Conservation (phyloP, 2,329 filamentous ascomycete genomes). For the Cryphonectria carpinicola region DNA sequence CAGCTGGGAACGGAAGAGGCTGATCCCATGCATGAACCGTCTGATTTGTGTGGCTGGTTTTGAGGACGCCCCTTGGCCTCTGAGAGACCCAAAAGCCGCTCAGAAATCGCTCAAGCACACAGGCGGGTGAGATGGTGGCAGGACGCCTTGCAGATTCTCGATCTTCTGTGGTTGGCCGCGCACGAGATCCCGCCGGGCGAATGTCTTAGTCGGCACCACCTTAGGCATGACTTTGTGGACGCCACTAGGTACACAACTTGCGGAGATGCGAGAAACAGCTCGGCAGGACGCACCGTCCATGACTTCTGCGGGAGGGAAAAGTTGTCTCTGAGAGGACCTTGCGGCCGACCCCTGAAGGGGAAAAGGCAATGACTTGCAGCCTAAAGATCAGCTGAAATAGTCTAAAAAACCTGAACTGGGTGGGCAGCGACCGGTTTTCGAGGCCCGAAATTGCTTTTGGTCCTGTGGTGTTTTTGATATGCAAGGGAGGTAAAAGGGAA, state of each 20-base stretch:
- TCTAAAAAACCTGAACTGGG: not conserved
- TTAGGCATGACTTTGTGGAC: not conserved
- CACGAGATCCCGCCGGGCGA: constrained; percentile 2
- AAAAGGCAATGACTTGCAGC: constrained; percentile 1
- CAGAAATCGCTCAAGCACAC: not conserved
- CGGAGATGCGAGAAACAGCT: constrained; percentile 1
- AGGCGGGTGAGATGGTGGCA: not conserved
- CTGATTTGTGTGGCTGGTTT: not conserved
- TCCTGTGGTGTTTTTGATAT: not conserved
- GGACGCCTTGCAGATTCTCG: not conserved
- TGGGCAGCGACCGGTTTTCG: not conserved
- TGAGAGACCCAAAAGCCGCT: not conserved
- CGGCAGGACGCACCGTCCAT: not conserved
- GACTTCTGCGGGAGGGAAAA: not conserved
- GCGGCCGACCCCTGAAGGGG: not conserved
- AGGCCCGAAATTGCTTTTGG: constrained; percentile 10
- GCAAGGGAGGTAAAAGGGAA: constrained; percentile 11
- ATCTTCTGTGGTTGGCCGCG: constrained; percentile 3
- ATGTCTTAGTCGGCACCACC: constrained; percentile 4
- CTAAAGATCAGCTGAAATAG: not conserved
- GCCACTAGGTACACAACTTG: not conserved
- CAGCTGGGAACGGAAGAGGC: not conserved
- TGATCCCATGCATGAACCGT: not conserved
- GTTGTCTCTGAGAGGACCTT: not conserved
- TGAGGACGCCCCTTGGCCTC: not conserved